phyloP scores from a whole-genome alignment of 345 rosid genomes.

The Eucalyptus brandiana region DNA sequence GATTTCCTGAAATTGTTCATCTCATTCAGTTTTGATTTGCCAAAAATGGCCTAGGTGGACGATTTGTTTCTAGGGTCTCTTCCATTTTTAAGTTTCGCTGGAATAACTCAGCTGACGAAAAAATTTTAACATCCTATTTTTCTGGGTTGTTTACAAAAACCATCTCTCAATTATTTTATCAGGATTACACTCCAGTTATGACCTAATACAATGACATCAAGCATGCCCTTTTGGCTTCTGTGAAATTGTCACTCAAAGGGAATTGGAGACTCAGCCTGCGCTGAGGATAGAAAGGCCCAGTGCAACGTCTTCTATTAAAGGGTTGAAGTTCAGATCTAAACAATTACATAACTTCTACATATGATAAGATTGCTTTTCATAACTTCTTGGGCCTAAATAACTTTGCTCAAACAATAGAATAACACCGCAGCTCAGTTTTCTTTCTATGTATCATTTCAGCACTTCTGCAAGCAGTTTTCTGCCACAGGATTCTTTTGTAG shows the following conservation, averaged over 20 bases:
- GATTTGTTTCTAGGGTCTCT: not conserved
- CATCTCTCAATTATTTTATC: not conserved
- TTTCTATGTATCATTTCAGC: not conserved
- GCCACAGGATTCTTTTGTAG: not conserved
- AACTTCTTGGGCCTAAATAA: not conserved
- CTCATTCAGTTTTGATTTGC: not conserved
- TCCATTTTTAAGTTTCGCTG: not conserved
- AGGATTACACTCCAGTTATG: not conserved
- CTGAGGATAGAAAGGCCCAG: not conserved
- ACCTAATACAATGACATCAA: not conserved
- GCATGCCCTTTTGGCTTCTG: not conserved
- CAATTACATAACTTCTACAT: not conserved
- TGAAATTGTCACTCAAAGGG: not conserved
- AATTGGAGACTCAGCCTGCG: not conserved
- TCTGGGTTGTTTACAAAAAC: not conserved
- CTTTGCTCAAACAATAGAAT: not conserved
- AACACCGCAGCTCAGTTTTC: not conserved
- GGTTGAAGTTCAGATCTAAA: not conserved
- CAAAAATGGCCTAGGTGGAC: not conserved
- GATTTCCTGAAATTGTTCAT: not conserved
- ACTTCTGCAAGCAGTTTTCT: not conserved
- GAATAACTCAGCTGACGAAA: not conserved
- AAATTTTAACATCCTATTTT: not conserved
- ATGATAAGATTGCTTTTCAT: not conserved
- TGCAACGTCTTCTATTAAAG: not conserved